Base-by-base conservation (phyloP, 345 rosid genomes). In the Pelargonium nanum region DNA sequence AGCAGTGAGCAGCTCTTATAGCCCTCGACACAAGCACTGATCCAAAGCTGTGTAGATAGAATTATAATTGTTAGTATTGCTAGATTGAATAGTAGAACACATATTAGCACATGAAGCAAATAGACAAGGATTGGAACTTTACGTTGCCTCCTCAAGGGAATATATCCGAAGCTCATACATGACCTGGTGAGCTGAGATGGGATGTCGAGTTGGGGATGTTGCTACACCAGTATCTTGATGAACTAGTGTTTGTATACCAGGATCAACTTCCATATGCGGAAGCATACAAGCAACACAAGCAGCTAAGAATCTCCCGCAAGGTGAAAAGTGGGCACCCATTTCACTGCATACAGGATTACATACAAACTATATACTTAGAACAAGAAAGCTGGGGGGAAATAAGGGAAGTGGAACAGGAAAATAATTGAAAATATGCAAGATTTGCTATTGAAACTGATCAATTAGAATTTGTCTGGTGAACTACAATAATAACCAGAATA, bases 241-340 rank as follows among this genome's bases (percentile, higher is more conserved):
- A 73, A 81, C 75, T 45, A 82, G 61, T 17, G 77, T 70, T 55
- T 82, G 96, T 74, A 89, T 70, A 64, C 91, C 84, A 48, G 89
- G 83, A 68, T 88, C 96, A 72, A 87, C 77, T 71, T 89, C 98
- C 63, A 68, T 25, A 60, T 81, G 83, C 70, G 96, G 96, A 64
- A 89, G 84, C 78, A 84, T 77, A 67, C 98, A 92, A 61, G 95
- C 95, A 68, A 92, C 95, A 81, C 98, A 92, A 10, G 96, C 96
- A 66, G 96, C 97, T 72, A 92, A 81, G 72, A 78, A 92, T 82
- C 83, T 86, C 80, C 97, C 97, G 58, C 98, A 92, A n/a, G 98
- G 98, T 10, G 98, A 92, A 76, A 92, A 89, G 76, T 92, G 98
- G 17, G 98, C 93, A 53, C 98, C 98, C 98, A 92, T 92, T 75